A percentile compares a stretch with the other conserved stretches of the same genome.
These are phyloP conservation scores for Monilinia fructicola DNA, from an alignment of 2,329 filamentous ascomycete genomes.

Conservation along the genomic window DNA sequence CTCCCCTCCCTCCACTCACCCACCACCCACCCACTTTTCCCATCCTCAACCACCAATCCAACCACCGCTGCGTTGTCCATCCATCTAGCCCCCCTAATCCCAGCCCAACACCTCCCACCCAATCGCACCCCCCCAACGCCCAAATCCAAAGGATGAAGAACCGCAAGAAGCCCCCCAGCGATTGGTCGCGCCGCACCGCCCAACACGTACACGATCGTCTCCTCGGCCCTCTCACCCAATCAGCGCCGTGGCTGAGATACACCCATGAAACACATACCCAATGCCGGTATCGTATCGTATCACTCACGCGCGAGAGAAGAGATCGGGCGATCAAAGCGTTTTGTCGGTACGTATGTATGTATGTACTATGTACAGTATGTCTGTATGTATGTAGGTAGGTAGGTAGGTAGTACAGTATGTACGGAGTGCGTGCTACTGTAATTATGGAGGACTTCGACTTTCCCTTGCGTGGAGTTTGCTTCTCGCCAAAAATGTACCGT, in stretches of 20 bases:
- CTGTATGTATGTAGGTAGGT: too few species aligned
- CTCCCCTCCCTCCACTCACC: too few species aligned
- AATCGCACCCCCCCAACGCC: not conserved
- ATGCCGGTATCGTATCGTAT: not conserved
- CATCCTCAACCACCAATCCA: not conserved
- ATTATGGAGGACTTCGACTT: constrained; percentile 2
- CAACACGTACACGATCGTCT: not conserved
- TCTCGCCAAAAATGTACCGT: not conserved
- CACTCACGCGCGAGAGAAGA: not conserved
- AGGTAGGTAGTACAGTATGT: too few species aligned
- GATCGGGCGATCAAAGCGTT: constrained; percentile 17
- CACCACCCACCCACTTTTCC: not conserved
- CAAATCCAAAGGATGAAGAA: too few species aligned
- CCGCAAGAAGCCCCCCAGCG: not conserved
- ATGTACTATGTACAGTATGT: too few species aligned
- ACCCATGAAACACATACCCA: not conserved
- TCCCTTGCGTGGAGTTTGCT: constrained; percentile 13
- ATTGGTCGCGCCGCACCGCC: constrained; percentile 2
- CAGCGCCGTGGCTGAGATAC: not conserved
- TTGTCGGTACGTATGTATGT: too few species aligned
- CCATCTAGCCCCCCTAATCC: not conserved
- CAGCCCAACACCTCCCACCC: not conserved
- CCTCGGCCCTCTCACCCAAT: not conserved
- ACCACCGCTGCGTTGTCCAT: constrained; percentile 13
- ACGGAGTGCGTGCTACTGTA: too few species aligned